Conservation (phyloP, 1,284 basidiomycete species). For the Paramarasmius palmivorus region DNA sequence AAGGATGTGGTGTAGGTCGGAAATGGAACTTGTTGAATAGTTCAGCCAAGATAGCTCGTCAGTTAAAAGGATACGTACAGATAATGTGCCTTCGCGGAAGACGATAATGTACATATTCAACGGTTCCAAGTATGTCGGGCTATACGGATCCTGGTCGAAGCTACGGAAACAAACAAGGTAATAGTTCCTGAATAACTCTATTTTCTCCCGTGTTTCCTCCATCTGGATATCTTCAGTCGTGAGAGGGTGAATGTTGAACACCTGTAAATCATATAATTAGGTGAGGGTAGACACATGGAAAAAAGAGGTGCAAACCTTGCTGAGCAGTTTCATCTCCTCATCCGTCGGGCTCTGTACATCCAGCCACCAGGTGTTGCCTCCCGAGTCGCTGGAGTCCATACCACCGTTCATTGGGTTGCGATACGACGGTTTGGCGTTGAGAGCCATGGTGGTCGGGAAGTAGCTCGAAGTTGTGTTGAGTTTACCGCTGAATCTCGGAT, state of each 20-base stretch:
- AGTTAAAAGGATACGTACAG: slow-evolving; percentile 49
- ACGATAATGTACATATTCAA: slow-evolving; percentile 99
- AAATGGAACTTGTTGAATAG: slow-evolving; percentile 86
- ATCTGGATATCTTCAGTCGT: slow-evolving; percentile 99
- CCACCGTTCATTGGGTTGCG: neutral
- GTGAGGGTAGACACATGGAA: neutral
- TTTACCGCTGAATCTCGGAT: neutral
- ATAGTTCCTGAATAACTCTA: slow-evolving; percentile 98
- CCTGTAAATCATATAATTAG: slow-evolving; percentile 45
- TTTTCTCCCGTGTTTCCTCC: slow-evolving; percentile 99
- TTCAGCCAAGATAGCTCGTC: neutral
- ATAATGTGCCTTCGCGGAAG: slow-evolving; percentile 96
- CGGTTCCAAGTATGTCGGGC: slow-evolving; percentile 96
- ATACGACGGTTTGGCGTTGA: slow-evolving; percentile 9
- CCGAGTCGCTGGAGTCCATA: slow-evolving; percentile 1
- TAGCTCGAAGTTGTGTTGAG: neutral
- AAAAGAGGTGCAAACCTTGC: slow-evolving; percentile 59
- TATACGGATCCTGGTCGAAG: slow-evolving; percentile 99
- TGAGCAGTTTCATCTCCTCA: slow-evolving; percentile 96
- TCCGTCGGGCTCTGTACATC: slow-evolving; percentile 95
- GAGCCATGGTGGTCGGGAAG: neutral
- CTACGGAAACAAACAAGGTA: slow-evolving; percentile 99
- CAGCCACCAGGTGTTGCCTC: slow-evolving; percentile 90
- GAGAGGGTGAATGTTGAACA: slow-evolving; percentile 95
- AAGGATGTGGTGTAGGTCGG: slow-evolving; percentile 94